A percentile compares a stretch with the other conserved stretches of the same genome.
Conservation (phyloP, 2,329 filamentous ascomycete species). For the Pestalotiopsis sp. region DNA sequence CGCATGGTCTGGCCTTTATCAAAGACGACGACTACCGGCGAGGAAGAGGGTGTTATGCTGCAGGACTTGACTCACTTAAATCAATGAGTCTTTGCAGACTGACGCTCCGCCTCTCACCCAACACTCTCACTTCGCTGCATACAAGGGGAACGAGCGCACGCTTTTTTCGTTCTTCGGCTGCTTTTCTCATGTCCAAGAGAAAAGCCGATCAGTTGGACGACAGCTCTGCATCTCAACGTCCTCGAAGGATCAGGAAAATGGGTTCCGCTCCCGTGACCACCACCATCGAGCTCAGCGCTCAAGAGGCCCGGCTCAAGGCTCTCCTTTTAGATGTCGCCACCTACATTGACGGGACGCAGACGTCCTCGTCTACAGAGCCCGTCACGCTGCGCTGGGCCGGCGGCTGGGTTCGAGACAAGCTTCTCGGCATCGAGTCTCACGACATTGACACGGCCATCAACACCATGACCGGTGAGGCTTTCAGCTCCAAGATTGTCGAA, state of each 20-base stretch:
- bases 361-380: slow-evolving; percentile 48
- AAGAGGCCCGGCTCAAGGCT: slow-evolving; percentile 72
- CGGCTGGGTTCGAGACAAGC: slow-evolving; percentile 86
- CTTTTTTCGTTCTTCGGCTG: slow-evolving; percentile 3
- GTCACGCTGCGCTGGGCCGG: slow-evolving; percentile 77
- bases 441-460: slow-evolving; percentile 89
- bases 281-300: slow-evolving; percentile 61
- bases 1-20: background rate
- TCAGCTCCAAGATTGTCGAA: slow-evolving; percentile 69
- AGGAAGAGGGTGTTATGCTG: background rate
- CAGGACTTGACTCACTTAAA: slow-evolving; percentile 7
- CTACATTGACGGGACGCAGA: slow-evolving; percentile 60
- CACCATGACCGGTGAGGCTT: slow-evolving; percentile 78
- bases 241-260: slow-evolving; percentile 31
- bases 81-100: slow-evolving; percentile 10
- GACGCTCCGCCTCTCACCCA: background rate
- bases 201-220: slow-evolving; percentile 26
- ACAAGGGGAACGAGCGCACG: background rate
- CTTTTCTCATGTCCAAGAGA: slow-evolving; percentile 32
- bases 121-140: background rate
- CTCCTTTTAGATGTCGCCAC: slow-evolving; percentile 82
- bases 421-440: slow-evolving; percentile 71
- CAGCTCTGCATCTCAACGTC: slow-evolving; percentile 18
- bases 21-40: background rate
- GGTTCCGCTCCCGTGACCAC: slow-evolving; percentile 27